These are phyloP conservation scores for Rehmannia glutinosa DNA, from an alignment of 257 asterid genomes.

Conservation along the genomic window DNA sequence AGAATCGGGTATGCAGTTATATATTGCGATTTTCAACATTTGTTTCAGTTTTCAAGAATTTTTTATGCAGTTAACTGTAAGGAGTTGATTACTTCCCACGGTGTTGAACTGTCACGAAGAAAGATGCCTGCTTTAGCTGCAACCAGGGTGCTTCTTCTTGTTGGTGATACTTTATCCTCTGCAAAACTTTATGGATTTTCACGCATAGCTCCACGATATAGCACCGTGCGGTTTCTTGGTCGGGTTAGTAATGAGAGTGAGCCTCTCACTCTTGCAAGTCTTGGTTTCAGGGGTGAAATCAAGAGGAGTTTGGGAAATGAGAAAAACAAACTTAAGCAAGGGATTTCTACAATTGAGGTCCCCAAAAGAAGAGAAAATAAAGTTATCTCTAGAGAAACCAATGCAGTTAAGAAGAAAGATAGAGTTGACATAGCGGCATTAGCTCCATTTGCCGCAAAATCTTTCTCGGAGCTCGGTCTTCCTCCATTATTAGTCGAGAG, in stretches of 20 bases:
- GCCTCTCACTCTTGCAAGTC: constrained; percentile 67
- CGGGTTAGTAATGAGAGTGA: constrained; percentile 28
- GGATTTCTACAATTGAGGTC: constrained; percentile 59
- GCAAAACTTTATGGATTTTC: constrained; percentile 35
- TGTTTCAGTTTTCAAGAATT: not conserved
- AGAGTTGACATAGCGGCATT: constrained; percentile 38
- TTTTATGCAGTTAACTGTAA: constrained; percentile 1
- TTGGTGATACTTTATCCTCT: constrained; percentile 42
- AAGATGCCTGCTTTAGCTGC: constrained; percentile 50
- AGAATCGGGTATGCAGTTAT: constrained; percentile 3
- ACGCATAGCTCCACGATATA: constrained; percentile 35
- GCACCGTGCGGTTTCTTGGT: constrained; percentile 32
- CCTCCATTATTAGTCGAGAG: constrained; percentile 66
- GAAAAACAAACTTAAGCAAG: constrained; percentile 44
- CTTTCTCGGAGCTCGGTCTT: constrained; percentile 86
- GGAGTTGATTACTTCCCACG: constrained; percentile 11
- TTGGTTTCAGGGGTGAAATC: constrained; percentile 51
- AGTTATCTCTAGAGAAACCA: constrained; percentile 26
- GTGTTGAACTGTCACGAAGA: not conserved
- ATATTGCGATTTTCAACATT: not conserved
- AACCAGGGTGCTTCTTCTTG: constrained; percentile 40
- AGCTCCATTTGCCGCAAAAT: constrained; percentile 75
- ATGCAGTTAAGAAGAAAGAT: constrained; percentile 29
- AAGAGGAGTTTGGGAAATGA: constrained; percentile 34
- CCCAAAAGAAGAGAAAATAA: constrained; percentile 48